Base-by-base conservation (phyloP, 139 green algal genomes). In the Ettlia oleoabundans region DNA sequence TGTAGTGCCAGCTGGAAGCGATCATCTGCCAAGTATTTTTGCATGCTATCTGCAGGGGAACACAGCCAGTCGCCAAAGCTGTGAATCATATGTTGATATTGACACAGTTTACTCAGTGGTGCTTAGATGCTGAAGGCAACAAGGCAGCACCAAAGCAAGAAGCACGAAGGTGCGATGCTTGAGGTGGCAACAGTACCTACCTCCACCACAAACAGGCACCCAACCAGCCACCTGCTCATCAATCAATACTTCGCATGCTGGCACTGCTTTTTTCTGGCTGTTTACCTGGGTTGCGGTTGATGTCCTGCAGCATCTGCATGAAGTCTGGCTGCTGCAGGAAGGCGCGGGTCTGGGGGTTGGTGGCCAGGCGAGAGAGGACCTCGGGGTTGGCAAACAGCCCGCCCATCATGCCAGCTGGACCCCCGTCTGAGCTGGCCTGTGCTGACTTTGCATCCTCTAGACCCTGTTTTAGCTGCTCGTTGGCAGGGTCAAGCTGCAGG, bases 241-340 rank as follows among this genome's bases (percentile, higher is more conserved):
- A n/a, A n/a, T n/a, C n/a, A n/a, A n/a, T n/a, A n/a, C n/a, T n/a
- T n/a, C n/a, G n/a, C n/a, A n/a, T n/a, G n/a, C n/a, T n/a, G n/a
- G n/a, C n/a, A n/a, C n/a, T n/a, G n/a, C n/a, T n/a, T n/a, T n/a
- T n/a, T n/a, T n/a, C n/a, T n/a, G n/a, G n/a, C n/a, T n/a, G n/a
- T n/a, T n/a, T n/a, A 81, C 58, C 58, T 26, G 74, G 66, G 82
- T 82, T 66, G 26, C 94, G 94, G 86, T 98, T 93, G 30, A 68
- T 84, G 82, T 93, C 87, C 42, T 99, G 66, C 32, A 99, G 62
- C 91, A 97, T 98, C 32, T 72, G 72, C 85, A 95, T 89, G 89
- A 99, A 99, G 83, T 97, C 95, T 13, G 94, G 94, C 84, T 99
- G 91, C 4, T 69, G 52, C 86, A 99, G 86, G 53, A 94, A 90